phyloP scores from a whole-genome alignment of 305 asterid genomes.

The Euphrasia arctica region DNA sequence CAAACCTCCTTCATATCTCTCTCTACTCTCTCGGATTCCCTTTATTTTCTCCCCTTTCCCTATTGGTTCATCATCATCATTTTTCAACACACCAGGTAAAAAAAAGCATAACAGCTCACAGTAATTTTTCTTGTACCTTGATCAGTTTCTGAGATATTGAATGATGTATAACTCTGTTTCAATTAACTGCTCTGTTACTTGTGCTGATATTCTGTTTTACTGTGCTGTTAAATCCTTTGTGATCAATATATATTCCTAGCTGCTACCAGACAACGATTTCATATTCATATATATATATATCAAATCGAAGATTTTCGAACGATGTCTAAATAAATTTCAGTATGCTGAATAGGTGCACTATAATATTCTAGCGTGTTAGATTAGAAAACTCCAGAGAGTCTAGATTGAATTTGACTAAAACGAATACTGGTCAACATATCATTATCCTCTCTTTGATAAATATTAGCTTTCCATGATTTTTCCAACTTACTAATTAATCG shows the following conservation, averaged over 20 bases:
- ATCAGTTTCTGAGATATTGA: neutral
- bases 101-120: neutral
- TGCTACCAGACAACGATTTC: too few relatives aligned
- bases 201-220: neutral
- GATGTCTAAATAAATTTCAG: conserved; percentile 14
- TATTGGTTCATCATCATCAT: conserved; percentile 6
- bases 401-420: conserved; percentile 26
- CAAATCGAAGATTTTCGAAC: neutral
- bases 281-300: too few relatives aligned
- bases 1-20: conserved; percentile 32
- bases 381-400: conserved; percentile 21
- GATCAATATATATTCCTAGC: neutral
- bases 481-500: conserved; percentile 4
- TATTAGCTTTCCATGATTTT: neutral
- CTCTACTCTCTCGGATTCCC: neutral
- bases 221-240: conserved; percentile 3
- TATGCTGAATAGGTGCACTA: too few relatives aligned
- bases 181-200: neutral
- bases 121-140: neutral
- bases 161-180: neutral
- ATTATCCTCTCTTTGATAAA: conserved; percentile 1
- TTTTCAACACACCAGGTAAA: conserved; percentile 24
- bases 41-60: conserved; percentile 15
- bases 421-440: conserved; percentile 11
- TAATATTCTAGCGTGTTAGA: conserved; percentile 25